Percentiles rank a stretch among this genome's conserved stretches.
phyloP scores from a whole-genome alignment of 192 early-diverging fungal species.

The Backusella tarrabulga region DNA sequence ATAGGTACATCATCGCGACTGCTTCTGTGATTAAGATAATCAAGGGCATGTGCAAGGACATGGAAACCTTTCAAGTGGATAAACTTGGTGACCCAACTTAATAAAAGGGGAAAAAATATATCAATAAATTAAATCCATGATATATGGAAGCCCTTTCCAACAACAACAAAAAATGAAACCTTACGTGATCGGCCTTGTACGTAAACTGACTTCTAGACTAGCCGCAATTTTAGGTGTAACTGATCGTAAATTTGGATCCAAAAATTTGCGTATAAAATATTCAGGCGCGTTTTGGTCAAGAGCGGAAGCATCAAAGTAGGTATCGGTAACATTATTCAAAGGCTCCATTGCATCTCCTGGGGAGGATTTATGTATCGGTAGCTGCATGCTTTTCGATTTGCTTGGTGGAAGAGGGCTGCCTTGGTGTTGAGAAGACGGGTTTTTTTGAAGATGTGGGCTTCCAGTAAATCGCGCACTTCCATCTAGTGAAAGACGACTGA shows the following conservation, averaged over 20 bases:
- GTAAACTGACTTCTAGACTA: conserved; percentile 51
- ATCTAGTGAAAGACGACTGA: not conserved
- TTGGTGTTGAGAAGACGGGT: not conserved
- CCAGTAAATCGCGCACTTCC: not conserved
- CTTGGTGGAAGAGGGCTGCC: not conserved
- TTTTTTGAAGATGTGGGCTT: not conserved
- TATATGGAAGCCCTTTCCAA: not conserved
- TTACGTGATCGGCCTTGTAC: conserved; percentile 52
- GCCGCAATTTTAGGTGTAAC: conserved; percentile 44
- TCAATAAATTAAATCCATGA: not conserved
- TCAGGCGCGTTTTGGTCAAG: conserved; percentile 50
- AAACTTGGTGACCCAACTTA: conserved; percentile 74
- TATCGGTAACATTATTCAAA: not conserved
- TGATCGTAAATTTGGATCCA: conserved; percentile 43
- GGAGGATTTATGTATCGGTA: not conserved
- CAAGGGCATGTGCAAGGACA: conserved; percentile 63
- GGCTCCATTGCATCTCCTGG: not conserved
- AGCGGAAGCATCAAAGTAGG: not conserved
- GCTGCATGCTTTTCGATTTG: not conserved
- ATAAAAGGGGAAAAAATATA: not conserved
- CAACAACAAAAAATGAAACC: not conserved
- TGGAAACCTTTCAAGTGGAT: conserved; percentile 72
- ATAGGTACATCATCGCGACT: conserved; percentile 57
- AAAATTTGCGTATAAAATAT: conserved; percentile 50
- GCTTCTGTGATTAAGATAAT: conserved; percentile 11